Evolutionary conservation across 1,139 yeast genomes (phyloP), one percentile per base, ranked within the genome.

Genomic region (Yamadazyma aaseri): DNA sequence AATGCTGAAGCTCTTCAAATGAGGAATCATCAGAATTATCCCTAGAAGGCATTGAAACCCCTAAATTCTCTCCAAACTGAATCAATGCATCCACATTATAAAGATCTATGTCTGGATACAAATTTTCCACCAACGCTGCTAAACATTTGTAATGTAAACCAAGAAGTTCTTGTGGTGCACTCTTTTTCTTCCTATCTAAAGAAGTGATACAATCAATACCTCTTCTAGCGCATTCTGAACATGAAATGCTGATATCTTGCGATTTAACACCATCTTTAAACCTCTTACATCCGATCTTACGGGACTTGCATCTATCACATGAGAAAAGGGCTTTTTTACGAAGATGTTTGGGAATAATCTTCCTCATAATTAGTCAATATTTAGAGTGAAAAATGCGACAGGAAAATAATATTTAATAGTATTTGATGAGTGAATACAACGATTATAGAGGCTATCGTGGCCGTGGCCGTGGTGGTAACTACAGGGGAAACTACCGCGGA

Each of bases 221-320:
- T 11, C 18, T n/a, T 8, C n/a, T 18, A 8, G 13, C 13, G 21
- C 42, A 38, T 14, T 15, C 24, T 2, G 18, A 13, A 28, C 42
- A 38, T 6, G 27, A 7, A 8, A 32, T 12, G 12, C 12, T 21
- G 10, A 12, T 17, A 45, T 36, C 1, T 16, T 26, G 9, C 6
- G 25, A 22, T 25, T 22, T 22, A 6, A 6, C 25, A 6, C 25
- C 25, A 22, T 22, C 25, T 12, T 22, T 22, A 12, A 22, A 22
- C n/a, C 72, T 45, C 26, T 56, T 54, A 42, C 76, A 71, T 26
- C 64, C 67, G 28, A 65, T 61, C 50, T 71, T 71, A 21, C 67
- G 49, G 8, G 50, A 35, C 42, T 65, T 68, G 45, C 76, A 71
- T 11, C 73, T 45, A 41, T 71, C 76, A 42, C 76, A 71, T 8